Evolutionary conservation across 148 eudicot genomes (phyloP), one percentile per base, ranked within the genome.

Genomic region (Chenopodium suecicum): DNA sequence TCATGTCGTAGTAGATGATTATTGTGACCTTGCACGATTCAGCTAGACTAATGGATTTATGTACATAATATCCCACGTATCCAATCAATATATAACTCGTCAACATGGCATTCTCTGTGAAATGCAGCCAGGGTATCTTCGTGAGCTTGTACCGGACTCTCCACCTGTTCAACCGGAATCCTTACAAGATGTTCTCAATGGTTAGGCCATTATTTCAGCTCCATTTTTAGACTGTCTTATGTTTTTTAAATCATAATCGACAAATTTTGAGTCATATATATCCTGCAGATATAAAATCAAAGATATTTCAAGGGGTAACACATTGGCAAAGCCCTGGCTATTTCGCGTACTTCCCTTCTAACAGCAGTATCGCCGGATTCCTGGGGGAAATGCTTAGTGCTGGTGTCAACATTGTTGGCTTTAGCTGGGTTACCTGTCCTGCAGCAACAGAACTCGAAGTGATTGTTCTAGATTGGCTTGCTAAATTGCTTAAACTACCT

Each of bases 381-480:
- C 85, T 96, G 17, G 99, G 99, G 47, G 99, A 96, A 89, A 96
- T 94, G 93, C 91, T 94, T 32, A 94, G 97, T 89, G 99, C 95
- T 66, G 99, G 91, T 44, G 85, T 96, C 76, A 94, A 91, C 88
- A 91, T 96, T 85, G 98, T 94, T 72, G 99, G 99, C 9, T 96
- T 96, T 79, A 96, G 95, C 84, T 96, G 99, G 99, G 84, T 94
- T 79, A 90, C 93, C 76, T 96, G 97, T 85, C 99, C 99, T 27
- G 99, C 98, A 74, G 99, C 99, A 47, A 96, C 99, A 16, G 99
- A 96, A 85, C 94, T 96, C 19, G 99, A 96, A 86, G 91, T 90
- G 80, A 94, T 94, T 76, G 95, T 96, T 84, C 83, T 96, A 60
- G 99, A 96, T 83, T 96, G 98, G 99, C 99, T 96, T 70, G 97